phyloP scores from a whole-genome alignment of 208 protist genomes.

The Leishmania tropica region DNA sequence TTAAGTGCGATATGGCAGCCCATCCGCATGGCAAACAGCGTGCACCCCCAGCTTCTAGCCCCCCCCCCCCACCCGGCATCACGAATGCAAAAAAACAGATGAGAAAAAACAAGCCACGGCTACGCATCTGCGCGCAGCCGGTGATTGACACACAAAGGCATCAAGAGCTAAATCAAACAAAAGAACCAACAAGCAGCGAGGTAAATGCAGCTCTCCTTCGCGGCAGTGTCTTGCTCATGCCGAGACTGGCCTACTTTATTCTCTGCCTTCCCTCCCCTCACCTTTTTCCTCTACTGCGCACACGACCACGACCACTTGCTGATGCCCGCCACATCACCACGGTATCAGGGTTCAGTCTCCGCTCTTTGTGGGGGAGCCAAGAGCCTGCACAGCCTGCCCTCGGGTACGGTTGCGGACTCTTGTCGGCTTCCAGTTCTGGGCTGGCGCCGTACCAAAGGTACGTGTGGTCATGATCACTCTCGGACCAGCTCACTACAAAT shows the following conservation, averaged over 20 bases:
- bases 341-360: neutral
- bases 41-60: neutral
- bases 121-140: neutral
- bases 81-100: neutral
- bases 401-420: neutral
- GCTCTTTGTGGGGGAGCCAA: neutral
- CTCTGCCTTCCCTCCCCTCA: neutral
- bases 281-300: neutral
- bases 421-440: neutral
- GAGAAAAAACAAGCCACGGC: neutral
- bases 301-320: neutral
- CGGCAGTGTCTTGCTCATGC: neutral
- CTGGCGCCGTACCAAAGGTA: neutral
- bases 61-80: neutral
- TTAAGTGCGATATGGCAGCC: neutral
- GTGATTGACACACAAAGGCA: neutral
- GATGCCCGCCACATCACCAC: neutral
- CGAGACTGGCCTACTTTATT: neutral
- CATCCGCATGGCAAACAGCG: neutral
- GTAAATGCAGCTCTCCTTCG: neutral
- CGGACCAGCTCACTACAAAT: neutral
- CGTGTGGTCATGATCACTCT: neutral
- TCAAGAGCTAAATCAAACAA: neutral
- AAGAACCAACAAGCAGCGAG: neutral
- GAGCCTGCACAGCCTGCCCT: neutral